Percentiles rank a stretch among this genome's conserved stretches.
Conservation (phyloP, 805 yeast species). For the Suhomyces sp. region DNA sequence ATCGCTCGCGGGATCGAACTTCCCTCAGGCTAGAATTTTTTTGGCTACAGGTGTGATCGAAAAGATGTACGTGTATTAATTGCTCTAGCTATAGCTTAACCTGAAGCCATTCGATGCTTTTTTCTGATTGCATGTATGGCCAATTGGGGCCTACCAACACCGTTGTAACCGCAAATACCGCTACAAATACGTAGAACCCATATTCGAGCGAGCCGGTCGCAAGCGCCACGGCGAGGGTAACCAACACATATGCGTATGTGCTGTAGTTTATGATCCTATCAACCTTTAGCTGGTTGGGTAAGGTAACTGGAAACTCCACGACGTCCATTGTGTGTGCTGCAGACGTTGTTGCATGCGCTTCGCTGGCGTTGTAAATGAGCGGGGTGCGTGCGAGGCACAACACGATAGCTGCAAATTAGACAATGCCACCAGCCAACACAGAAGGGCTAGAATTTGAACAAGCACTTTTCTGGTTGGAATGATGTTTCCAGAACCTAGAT, state of each 20-base stretch:
- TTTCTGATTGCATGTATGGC: constrained; percentile 48
- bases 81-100: constrained; percentile 20
- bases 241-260: constrained; percentile 29
- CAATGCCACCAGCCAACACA: too few relatives aligned
- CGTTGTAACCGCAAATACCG: constrained; percentile 28
- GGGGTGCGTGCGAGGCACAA: neutral
- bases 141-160: constrained; percentile 54
- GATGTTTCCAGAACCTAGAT: neutral
- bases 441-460: neutral
- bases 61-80: neutral
- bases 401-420: neutral
- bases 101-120: constrained; percentile 47
- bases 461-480: neutral
- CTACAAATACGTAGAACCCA: constrained; percentile 38
- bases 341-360: neutral
- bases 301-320: constrained; percentile 21
- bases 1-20: neutral
- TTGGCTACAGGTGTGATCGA: neutral
- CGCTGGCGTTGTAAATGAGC: neutral
- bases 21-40: neutral
- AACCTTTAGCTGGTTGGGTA: constrained; percentile 48
- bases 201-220: constrained; percentile 41
- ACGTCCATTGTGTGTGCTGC: constrained; percentile 9
- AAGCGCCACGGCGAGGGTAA: constrained; percentile 50
- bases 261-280: constrained; percentile 24